A percentile compares a stretch with the other conserved stretches of the same genome.
These are phyloP conservation scores for Quercus alba DNA, from an alignment of 306 rosid species.

Conservation along the genomic window DNA sequence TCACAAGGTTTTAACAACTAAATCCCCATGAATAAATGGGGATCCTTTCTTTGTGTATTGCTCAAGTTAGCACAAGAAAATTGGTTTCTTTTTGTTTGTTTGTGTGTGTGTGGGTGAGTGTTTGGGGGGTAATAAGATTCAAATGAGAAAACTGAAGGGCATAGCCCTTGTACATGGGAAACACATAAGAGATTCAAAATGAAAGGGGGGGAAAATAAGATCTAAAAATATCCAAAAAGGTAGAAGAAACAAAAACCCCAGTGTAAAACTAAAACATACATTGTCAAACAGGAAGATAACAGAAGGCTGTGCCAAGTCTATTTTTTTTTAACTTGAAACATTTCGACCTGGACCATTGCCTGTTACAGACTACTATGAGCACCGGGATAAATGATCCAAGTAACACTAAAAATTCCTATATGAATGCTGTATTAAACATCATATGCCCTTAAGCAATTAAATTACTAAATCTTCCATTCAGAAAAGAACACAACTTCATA, in stretches of 20 bases:
- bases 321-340: not conserved
- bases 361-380: not conserved
- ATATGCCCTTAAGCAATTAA: not conserved
- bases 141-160: too few species aligned
- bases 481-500: not conserved
- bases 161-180: too few species aligned
- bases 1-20: not conserved
- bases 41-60: not conserved
- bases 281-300: not conserved
- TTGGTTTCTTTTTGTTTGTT: not conserved
- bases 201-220: too few species aligned
- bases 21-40: not conserved
- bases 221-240: too few species aligned
- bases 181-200: too few species aligned
- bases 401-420: not conserved
- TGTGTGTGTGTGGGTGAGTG: too few species aligned
- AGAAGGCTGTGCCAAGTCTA: not conserved
- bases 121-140: too few species aligned
- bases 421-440: not conserved
- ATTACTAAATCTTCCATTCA: not conserved
- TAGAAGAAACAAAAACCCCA: too few species aligned
- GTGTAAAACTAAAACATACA: too few species aligned
- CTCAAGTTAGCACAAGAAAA: not conserved
- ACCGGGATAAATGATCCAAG: not conserved
- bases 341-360: not conserved